These are phyloP conservation scores for Paracamarosporium sp. DNA, from an alignment of 2,329 filamentous ascomycete species.

Conservation along the genomic window DNA sequence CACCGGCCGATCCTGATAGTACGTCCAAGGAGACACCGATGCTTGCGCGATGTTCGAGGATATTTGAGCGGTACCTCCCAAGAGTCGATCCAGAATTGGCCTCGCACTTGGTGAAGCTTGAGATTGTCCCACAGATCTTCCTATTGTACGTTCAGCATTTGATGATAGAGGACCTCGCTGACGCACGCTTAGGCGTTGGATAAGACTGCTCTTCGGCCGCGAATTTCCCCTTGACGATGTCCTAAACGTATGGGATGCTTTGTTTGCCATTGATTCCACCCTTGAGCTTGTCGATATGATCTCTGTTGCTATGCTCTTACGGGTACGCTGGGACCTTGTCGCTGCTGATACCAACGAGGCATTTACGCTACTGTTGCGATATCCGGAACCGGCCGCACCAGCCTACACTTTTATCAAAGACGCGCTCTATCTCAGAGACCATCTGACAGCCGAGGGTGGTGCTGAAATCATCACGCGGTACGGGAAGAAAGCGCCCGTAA, in stretches of 20 bases:
- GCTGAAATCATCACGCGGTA: constrained; percentile 74
- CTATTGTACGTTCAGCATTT: constrained; percentile 70
- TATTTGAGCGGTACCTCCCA: constrained; percentile 82
- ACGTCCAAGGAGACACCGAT: constrained; percentile 67
- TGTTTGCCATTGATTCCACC: constrained; percentile 85
- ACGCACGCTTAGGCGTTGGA: constrained; percentile 74
- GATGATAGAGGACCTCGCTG: constrained; percentile 14
- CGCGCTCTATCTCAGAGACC: constrained; percentile 74
- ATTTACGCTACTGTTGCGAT: constrained; percentile 81
- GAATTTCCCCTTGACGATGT: constrained; percentile 91
- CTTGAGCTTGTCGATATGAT: constrained; percentile 85
- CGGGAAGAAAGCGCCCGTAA: constrained; percentile 55
- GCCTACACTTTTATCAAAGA: constrained; percentile 86
- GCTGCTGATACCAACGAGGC: constrained; percentile 88
- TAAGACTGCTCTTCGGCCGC: constrained; percentile 87
- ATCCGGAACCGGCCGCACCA: constrained; percentile 71
- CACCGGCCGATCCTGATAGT: constrained; percentile 59
- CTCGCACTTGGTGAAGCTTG: constrained; percentile 78
- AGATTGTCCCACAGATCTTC: constrained; percentile 96
- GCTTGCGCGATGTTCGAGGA: constrained; percentile 82
- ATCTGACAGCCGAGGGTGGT: constrained; percentile 69
- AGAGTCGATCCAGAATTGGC: constrained; percentile 85
- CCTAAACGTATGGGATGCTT: constrained; percentile 84
- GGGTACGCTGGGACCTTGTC: constrained; percentile 88
- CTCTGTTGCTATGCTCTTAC: constrained; percentile 91